Conservation (phyloP, 345 rosid genomes). For the Hypericum androsaemum region DNA sequence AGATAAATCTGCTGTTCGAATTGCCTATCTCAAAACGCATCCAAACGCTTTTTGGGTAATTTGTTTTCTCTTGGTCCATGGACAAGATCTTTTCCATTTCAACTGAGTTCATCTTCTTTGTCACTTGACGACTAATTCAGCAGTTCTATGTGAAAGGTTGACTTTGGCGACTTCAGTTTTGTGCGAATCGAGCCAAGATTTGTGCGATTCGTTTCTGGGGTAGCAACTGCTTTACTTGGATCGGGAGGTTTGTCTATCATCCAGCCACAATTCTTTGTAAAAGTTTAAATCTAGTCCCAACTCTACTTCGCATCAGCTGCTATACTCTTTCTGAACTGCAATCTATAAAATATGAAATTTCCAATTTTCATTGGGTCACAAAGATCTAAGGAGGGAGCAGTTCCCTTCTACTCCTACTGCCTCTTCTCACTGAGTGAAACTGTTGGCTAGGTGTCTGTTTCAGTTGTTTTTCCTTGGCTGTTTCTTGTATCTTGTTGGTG, state of each 20-base stretch:
- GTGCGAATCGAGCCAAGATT: slow-evolving; percentile 67
- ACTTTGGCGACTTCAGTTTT: slow-evolving; percentile 92
- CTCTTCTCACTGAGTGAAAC: no score
- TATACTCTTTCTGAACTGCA: background rate
- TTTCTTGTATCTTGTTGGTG: slow-evolving; percentile 6
- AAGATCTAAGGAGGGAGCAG: no score
- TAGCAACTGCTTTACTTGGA: slow-evolving; percentile 84
- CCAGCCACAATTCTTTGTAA: background rate
- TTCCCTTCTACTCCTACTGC: no score
- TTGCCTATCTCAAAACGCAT: slow-evolving; percentile 77
- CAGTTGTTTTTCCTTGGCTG: no score
- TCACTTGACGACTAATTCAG: slow-evolving; percentile 9
- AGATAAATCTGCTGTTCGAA: slow-evolving; percentile 50
- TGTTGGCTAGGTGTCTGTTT: no score
- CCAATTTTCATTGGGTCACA: no score
- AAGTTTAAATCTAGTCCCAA: background rate
- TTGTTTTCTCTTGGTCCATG: slow-evolving; percentile 7
- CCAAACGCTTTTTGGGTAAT: slow-evolving; percentile 93
- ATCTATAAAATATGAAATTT: no score
- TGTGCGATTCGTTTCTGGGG: slow-evolving; percentile 79
- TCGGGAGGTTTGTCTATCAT: slow-evolving; percentile 66
- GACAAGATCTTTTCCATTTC: background rate
- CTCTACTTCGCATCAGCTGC: background rate
- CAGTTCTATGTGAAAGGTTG: slow-evolving; percentile 51
- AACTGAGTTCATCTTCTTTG: background rate